These are phyloP conservation scores for Aotearoamyces nothofagi DNA, from an alignment of 2,329 filamentous ascomycete genomes.

Conservation along the genomic window DNA sequence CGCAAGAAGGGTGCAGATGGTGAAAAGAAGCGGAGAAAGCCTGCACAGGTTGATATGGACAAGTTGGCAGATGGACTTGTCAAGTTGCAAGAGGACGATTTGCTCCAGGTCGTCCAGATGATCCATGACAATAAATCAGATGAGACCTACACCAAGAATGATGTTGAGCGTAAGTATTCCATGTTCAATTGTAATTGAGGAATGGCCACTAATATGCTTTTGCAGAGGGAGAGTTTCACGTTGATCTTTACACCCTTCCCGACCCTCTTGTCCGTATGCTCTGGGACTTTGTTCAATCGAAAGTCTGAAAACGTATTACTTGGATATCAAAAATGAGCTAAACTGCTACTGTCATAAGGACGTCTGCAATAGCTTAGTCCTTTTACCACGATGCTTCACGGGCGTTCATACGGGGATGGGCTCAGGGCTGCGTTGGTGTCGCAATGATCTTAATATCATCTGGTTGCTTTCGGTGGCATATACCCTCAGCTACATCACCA, in stretches of 20 bases:
- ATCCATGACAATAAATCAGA: slow-evolving; percentile 93
- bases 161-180: slow-evolving; percentile 69
- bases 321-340: too few species aligned
- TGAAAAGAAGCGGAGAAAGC: slow-evolving; percentile 64
- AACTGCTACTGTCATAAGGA: too few species aligned
- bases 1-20: slow-evolving; percentile 36
- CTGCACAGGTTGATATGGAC: slow-evolving; percentile 68
- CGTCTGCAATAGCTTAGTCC: too few species aligned
- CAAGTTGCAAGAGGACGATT: slow-evolving; percentile 81
- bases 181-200: slow-evolving; percentile 3
- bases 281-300: slow-evolving; percentile 60
- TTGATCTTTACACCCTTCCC: slow-evolving; percentile 94
- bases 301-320: too few species aligned
- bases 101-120: slow-evolving; percentile 91
- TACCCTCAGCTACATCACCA: too few species aligned
- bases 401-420: too few species aligned
- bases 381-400: too few species aligned
- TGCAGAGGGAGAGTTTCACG: slow-evolving; percentile 87
- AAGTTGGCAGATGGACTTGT: slow-evolving; percentile 87
- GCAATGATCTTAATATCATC: too few species aligned
- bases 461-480: too few species aligned
- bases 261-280: slow-evolving; percentile 82
- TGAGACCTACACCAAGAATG: slow-evolving; percentile 94
- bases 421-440: too few species aligned
- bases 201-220: slow-evolving; percentile 3